Base-by-base conservation (phyloP, 768 basidiomycete species). In the Termitomyces bulborhizus region DNA sequence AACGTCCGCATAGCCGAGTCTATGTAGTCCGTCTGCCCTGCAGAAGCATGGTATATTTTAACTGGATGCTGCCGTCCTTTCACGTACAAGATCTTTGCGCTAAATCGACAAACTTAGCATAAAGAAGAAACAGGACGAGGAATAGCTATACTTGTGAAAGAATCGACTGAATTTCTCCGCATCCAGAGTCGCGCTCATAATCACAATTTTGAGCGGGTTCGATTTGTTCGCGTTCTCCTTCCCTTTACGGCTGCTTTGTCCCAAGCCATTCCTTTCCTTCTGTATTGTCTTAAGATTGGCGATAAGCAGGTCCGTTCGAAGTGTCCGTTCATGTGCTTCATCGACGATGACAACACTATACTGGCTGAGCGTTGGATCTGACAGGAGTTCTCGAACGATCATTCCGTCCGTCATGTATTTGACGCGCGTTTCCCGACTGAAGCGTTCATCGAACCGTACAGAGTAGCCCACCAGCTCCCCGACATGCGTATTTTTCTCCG, bases 401-500 rank as follows among this genome's bases (percentile, higher is more conserved):
- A 98, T 98, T 59, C 97, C 97, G 63, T 99, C 97, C 53, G 95
- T 98, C 70, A 97, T 79, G 66, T 93, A 99, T 72, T 98, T 98
- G 71, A 98, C 89, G 46, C 86, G 81, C 3, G 97, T 99, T 2
- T 82, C 74, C 0, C 79, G 65, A 9, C 83, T 76, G 12, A 79
- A 81, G 18, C 80, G 73, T 64, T 98, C 96, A 67, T 98, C 93
- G 69, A 99, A 99, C 13, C 97, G 90, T 39, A 99, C 93, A 1
- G 93, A 84, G 69, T 99, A 99, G 5, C 97, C 96, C 40, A 99
- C 92, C 26, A 84, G 71, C 6, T 78, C 72, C 44, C 97, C 97
- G 2, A 98, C 67, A 1, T 78, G 63, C 4, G 77, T 76, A 26
- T 84, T 83, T 63, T 88, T 88, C 72, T 99, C 97, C 9, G 79